These are phyloP conservation scores for Pleodorina starrii DNA, from an alignment of 139 green algal species.

Conservation along the genomic window DNA sequence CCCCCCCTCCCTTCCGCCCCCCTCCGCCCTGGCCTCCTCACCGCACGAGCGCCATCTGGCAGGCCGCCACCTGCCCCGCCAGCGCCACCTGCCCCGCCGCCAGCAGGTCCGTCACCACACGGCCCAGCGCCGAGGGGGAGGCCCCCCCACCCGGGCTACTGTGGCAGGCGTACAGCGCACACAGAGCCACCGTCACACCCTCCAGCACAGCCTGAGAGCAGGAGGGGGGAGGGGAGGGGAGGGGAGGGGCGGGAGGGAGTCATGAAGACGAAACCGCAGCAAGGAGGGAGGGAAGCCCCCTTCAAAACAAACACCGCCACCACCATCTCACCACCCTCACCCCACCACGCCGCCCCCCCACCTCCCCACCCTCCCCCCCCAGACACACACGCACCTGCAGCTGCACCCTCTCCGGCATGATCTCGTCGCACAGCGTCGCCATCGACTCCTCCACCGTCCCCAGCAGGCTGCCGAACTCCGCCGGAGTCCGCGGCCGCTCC, in stretches of 20 bases:
- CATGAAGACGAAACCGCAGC: too few species aligned
- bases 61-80: conserved; percentile 31
- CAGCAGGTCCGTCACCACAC: conserved; percentile 37
- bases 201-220: conserved; percentile 34
- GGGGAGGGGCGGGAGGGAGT: too few species aligned
- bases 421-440: conserved; percentile 40
- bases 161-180: background rate
- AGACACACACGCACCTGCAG: conserved; percentile 40
- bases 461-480: conserved; percentile 13
- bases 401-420: conserved; percentile 51
- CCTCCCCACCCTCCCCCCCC: background rate
- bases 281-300: background rate
- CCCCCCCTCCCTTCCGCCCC: background rate
- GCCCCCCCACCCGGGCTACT: background rate
- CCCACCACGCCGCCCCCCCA: background rate
- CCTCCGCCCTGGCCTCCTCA: background rate
- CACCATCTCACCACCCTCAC: too few species aligned
- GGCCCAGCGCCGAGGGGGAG: conserved; percentile 2
- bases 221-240: background rate
- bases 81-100: conserved; percentile 11
- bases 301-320: too few species aligned
- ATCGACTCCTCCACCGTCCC: conserved; percentile 21
- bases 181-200: background rate
- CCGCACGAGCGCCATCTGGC: background rate
- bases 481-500: background rate